These are phyloP conservation scores for Phytophthora syringae DNA, from an alignment of 352 stramenopile species.

Conservation along the genomic window DNA sequence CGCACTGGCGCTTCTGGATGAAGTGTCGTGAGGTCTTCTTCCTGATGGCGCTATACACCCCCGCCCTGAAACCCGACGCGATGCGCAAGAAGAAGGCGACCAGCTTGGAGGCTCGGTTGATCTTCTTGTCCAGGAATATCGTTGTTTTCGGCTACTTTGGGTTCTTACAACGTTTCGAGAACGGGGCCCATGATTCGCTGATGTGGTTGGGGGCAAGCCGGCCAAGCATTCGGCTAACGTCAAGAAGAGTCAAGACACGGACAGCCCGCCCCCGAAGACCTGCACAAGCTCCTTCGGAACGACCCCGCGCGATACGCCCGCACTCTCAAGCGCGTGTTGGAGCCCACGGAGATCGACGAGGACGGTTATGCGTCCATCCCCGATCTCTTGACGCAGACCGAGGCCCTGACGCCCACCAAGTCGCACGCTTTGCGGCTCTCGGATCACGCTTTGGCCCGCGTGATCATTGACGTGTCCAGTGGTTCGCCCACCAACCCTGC, in stretches of 20 bases:
- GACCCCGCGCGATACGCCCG: neutral
- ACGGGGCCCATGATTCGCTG: neutral
- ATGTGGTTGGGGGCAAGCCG: slow-evolving; percentile 8
- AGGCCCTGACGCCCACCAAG: no score
- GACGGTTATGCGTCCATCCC: neutral
- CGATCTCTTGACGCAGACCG: neutral
- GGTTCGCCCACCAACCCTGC: neutral
- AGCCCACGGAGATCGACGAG: neutral
- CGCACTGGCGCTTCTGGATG: slow-evolving; percentile 5
- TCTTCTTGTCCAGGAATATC: no score
- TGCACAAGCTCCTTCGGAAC: neutral
- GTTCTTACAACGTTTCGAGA: neutral
- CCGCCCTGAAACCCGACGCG: neutral
- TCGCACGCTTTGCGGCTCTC: neutral
- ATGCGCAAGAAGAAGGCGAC: no score
- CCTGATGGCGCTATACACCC: neutral
- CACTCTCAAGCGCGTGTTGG: neutral
- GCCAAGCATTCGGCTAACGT: neutral
- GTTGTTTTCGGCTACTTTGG: slow-evolving; percentile 1
- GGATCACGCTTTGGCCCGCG: neutral
- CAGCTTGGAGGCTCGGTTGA: no score
- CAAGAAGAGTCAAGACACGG: neutral
- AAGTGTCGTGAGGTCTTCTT: neutral
- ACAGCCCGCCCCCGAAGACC: neutral
- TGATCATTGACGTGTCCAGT: neutral